A percentile compares a stretch with the other conserved stretches of the same genome.
phyloP scores from a whole-genome alignment of 2,329 filamentous ascomycete genomes.

The Monosporascus sp. region DNA sequence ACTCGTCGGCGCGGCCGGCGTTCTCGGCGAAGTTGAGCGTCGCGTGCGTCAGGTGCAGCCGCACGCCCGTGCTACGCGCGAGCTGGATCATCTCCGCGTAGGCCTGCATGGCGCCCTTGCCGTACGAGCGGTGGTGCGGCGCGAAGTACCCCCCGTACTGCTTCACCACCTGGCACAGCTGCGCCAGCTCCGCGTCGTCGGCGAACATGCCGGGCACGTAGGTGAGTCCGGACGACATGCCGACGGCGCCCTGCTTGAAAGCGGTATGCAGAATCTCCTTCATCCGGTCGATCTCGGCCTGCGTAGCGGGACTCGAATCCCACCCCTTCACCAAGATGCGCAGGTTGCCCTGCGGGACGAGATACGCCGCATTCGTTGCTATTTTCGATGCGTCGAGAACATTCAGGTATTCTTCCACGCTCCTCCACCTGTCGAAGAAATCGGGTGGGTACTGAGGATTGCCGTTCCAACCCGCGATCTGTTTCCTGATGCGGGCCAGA shows the following conservation, averaged over 20 bases:
- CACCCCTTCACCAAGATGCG: background rate
- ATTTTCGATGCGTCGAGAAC: background rate
- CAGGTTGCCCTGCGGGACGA: background rate
- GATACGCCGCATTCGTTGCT: background rate
- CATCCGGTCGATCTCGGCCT: background rate
- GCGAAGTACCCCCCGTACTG: background rate
- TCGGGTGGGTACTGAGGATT: background rate
- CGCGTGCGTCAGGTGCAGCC: background rate
- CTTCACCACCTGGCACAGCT: background rate
- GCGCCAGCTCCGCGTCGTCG: background rate
- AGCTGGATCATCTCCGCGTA: background rate
- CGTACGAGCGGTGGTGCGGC: background rate
- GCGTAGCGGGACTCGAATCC: background rate
- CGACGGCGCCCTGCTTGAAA: background rate
- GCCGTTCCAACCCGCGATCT: background rate
- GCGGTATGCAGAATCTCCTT: background rate
- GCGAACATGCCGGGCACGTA: background rate
- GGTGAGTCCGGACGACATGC: background rate
- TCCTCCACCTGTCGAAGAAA: background rate
- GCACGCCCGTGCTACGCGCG: background rate
- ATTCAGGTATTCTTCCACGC: background rate
- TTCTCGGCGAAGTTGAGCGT: background rate
- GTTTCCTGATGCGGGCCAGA: background rate
- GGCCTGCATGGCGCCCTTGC: background rate
- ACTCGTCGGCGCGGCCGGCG: background rate